A percentile compares a stretch with the other conserved stretches of the same genome.
phyloP scores from a whole-genome alignment of 2,329 filamentous ascomycete genomes.

The Paracamarosporium sp. region DNA sequence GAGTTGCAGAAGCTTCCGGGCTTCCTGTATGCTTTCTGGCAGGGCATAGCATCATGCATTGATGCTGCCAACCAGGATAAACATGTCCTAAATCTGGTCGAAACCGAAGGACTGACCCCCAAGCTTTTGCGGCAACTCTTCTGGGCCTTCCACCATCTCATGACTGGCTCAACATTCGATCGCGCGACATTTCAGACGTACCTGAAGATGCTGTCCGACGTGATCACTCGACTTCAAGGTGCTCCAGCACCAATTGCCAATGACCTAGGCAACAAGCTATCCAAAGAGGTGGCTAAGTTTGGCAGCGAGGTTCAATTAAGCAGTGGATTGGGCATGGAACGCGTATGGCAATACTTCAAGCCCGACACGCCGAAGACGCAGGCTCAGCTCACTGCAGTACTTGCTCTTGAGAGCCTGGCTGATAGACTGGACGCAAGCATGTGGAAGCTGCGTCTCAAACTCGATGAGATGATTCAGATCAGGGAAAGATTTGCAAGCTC shows the following conservation, averaged over 20 bases:
- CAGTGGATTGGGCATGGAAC: slow-evolving; percentile 81
- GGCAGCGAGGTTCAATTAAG: slow-evolving; percentile 73
- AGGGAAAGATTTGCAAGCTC: slow-evolving; percentile 42
- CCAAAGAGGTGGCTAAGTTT: slow-evolving; percentile 56
- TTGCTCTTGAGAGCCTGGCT: slow-evolving; percentile 54
- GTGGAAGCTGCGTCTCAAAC: slow-evolving; percentile 41
- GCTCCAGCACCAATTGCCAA: slow-evolving; percentile 24
- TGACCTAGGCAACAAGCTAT: slow-evolving; percentile 31
- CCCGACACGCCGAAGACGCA: slow-evolving; percentile 60
- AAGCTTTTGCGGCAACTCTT: slow-evolving; percentile 50
- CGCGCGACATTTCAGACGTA: slow-evolving; percentile 63
- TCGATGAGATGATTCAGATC: slow-evolving; percentile 45
- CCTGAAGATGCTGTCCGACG: slow-evolving; percentile 46
- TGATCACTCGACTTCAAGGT: slow-evolving; percentile 12
- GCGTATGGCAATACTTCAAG: slow-evolving; percentile 75
- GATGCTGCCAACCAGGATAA: slow-evolving; percentile 6
- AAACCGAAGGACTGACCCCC: slow-evolving; percentile 19
- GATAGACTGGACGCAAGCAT: slow-evolving; percentile 52
- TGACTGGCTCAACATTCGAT: slow-evolving; percentile 53
- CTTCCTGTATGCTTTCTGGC: slow-evolving; percentile 36
- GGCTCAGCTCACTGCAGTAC: slow-evolving; percentile 45
- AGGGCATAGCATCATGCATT: slow-evolving; percentile 23
- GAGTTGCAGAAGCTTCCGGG: slow-evolving; percentile 43
- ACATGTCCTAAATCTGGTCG: neutral
- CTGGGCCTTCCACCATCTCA: slow-evolving; percentile 56